Percentiles rank a stretch among this genome's conserved stretches.
These are phyloP conservation scores for Kwoniella sp. DNA, from an alignment of 768 basidiomycete species.

Conservation along the genomic window DNA sequence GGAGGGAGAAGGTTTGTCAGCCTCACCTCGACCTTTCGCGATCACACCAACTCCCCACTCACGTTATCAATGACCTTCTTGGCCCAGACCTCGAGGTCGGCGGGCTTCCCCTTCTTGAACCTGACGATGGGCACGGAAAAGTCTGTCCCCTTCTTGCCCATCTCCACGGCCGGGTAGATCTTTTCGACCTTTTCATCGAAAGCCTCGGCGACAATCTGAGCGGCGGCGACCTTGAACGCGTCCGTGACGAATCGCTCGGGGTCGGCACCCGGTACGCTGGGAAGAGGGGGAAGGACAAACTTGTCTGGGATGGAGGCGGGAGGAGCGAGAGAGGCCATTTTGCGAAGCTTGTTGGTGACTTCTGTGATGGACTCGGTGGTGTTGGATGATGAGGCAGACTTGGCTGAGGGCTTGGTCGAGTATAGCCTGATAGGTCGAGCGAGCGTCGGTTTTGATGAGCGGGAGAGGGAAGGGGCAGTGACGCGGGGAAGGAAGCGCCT, in stretches of 20 bases:
- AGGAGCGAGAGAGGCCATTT: constrained; percentile 9
- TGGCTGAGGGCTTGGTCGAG: too few relatives aligned
- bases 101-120: constrained; percentile 74
- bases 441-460: too few relatives aligned
- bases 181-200: constrained; percentile 57
- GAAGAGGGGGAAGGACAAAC: constrained; percentile 34
- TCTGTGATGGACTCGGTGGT: neutral
- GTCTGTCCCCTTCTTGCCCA: constrained; percentile 89
- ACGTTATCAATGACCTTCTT: constrained; percentile 70
- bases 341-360: neutral
- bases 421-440: too few relatives aligned
- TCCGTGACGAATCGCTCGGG: constrained; percentile 31
- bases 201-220: constrained; percentile 39
- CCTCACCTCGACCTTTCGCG: too few relatives aligned
- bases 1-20: neutral
- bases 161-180: constrained; percentile 78
- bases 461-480: too few relatives aligned
- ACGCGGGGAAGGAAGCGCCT: too few relatives aligned
- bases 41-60: constrained; percentile 36
- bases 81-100: constrained; percentile 61
- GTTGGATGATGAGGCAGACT: too few relatives aligned
- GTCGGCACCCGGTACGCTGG: constrained; percentile 24
- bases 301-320: constrained; percentile 7
- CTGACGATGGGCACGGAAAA: constrained; percentile 88
- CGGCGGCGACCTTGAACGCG: constrained; percentile 37